phyloP scores from a whole-genome alignment of 441 rosid species.

The Euphorbia celastroides region DNA sequence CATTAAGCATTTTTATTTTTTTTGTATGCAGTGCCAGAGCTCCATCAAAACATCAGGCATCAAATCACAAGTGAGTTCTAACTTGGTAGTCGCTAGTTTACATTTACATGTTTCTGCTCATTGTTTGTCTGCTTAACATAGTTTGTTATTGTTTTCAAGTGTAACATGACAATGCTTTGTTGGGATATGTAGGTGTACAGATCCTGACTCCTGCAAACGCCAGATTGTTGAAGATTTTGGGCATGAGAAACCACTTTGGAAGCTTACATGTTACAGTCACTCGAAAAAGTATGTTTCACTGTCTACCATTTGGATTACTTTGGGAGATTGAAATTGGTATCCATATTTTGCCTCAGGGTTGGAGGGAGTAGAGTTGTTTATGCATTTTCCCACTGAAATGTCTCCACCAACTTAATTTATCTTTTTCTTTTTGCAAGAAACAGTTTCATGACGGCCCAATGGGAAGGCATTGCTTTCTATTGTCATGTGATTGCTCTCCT shows the following conservation, averaged over 20 bases:
- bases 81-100: background rate
- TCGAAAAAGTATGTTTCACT: conserved; percentile 50
- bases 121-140: background rate
- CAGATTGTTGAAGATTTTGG: conserved; percentile 67
- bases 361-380: background rate
- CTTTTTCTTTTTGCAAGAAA: background rate
- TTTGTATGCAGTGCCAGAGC: conserved; percentile 22
- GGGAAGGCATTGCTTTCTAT: background rate
- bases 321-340: too few species aligned
- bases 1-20: background rate
- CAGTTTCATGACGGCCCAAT: background rate
- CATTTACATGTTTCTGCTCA: background rate
- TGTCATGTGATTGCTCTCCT: background rate
- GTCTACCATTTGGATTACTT: background rate
- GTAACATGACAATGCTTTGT: background rate
- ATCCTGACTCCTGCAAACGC: conserved; percentile 71
- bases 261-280: conserved; percentile 88
- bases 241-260: conserved; percentile 88
- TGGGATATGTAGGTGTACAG: conserved; percentile 56
- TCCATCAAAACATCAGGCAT: conserved; percentile 40
- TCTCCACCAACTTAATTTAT: background rate
- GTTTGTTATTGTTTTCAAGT: conserved; percentile 9
- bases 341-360: too few species aligned
- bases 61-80: conserved; percentile 56
- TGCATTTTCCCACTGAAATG: background rate